Base-by-base conservation (phyloP, 305 asterid species). In the Fraxinus paxiana region DNA sequence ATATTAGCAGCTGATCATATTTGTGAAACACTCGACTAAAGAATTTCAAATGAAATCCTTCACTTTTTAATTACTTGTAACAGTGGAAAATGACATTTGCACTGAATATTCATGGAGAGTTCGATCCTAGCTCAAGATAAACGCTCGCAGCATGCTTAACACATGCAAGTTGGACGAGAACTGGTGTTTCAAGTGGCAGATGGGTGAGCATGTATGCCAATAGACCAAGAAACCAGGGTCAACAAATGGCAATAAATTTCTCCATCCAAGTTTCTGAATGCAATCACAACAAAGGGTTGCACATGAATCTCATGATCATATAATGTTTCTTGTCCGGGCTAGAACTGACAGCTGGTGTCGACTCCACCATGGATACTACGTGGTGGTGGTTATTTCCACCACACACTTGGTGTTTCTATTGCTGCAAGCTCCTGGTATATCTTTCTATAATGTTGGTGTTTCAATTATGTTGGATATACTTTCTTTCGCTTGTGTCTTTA, bases 201-300 rank as follows among this genome's bases (percentile, higher is more conserved):
- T 1, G 18, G 54, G 56, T 13, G 56, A 46, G 18, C n/a, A 46
- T 13, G 59, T 95, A 93, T 41, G 98, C 97, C 84, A 95, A 41
- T 2, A 95, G 67, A 93, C 98, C 75, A 91, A 87, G 48, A 95
- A 93, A 65, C 98, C 97, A 72, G 97, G 98, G 54, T 98, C 98
- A 71, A 92, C 93, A 83, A 83, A 90, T 5, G 90, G 34, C 75
- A 91, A 83, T 84, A 92, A 92, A 6, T 84, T 93, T 81, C 75
- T 95, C 97, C 97, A 93, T 76, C 97, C 94, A 0, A 96, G 92
- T 81, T 92, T 93, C 97, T 92, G 48, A 18, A 2, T 30, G 17
- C 69, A 6, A 46, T 18, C 15, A 8, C 12, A 10, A 4, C 31
- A 5, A 75, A 10, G 28, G 59, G 34, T 33, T 3, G 41, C 37